Base-by-base conservation (phyloP, 1,284 basidiomycete genomes). In the Uromyces viciae-fabae region DNA sequence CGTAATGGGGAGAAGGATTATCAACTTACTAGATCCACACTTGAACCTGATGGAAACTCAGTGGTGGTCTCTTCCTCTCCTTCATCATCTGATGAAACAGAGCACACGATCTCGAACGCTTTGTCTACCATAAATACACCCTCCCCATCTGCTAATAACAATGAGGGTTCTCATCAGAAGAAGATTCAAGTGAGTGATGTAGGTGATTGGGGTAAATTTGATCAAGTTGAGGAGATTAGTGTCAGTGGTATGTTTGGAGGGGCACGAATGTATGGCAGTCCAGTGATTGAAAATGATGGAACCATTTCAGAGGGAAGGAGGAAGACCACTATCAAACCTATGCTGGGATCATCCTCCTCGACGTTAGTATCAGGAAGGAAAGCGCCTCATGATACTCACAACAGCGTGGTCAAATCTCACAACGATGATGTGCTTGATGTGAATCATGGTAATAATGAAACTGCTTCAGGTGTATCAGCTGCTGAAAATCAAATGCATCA, bases 201-300 rank as follows among this genome's bases (percentile, higher is more conserved):
- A 79, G 72, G 43, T 40, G 60, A 28, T 82, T 82, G 82, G 76
- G 81, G 36, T 82, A 82, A 43, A 72, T 75, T 46, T 68, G 64
- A 52, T 46, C 49, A 40, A 72, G 82, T 82, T 14, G 82, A 83
- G 46, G 28, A 82, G 22, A 81, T 83, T 9, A 73, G 81, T 52
- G 46, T 66, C 7, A 52, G 60, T 2, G 58, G 82, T 8, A 38
- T 77, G 36, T 85, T 85, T 83, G 85, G 85, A n/a, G 78, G 83
- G 1, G 82, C 83, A 22, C 77, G 85, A 42, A 84, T 84, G 84
- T 84, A 83, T 64, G 85, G 85, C 17, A 83, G 83, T 38, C 85
- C 85, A 28, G 79, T 85, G 62, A 84, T 85, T 8, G 73, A 79
- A 19, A 77, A 82, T 15, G 83, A 84, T 64, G 85, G 85, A 0